A percentile compares a stretch with the other conserved stretches of the same genome.
Conservation (phyloP, 176 grass and related monocot species). For the Paspalum notatum region DNA sequence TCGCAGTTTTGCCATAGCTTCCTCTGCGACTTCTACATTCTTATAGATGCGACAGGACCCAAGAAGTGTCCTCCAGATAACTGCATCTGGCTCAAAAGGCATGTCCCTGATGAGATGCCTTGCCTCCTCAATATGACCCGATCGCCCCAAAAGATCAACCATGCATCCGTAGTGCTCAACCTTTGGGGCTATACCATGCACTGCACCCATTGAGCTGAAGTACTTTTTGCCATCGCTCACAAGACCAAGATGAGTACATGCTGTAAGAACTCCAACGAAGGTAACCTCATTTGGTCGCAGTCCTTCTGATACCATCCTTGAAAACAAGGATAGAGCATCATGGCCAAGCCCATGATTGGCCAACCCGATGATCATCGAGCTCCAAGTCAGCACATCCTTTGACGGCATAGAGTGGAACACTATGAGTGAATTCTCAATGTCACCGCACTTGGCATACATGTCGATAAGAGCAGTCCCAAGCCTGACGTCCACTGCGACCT, state of each 20-base stretch:
- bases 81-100: conserved; percentile 59
- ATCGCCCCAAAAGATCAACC: conserved; percentile 72
- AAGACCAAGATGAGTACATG: conserved; percentile 70
- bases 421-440: conserved; percentile 48
- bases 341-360: conserved; percentile 70
- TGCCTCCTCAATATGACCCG: conserved; percentile 63
- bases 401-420: conserved; percentile 44
- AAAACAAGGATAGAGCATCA: conserved; percentile 62
- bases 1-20: conserved; percentile 58
- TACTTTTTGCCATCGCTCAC: conserved; percentile 59
- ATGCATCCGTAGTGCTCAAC: conserved; percentile 76
- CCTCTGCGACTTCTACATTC: conserved; percentile 67
- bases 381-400: conserved; percentile 71
- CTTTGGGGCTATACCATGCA: conserved; percentile 51
- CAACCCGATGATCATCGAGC: conserved; percentile 62
- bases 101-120: conserved; percentile 58
- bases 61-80: conserved; percentile 80
- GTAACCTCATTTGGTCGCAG: conserved; percentile 67
- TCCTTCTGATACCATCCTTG: conserved; percentile 53
- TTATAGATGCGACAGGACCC: conserved; percentile 72
- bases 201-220: conserved; percentile 55
- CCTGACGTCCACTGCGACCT: conserved; percentile 57
- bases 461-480: conserved; percentile 76
- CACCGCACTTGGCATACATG: conserved; percentile 90
- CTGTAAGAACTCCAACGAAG: conserved; percentile 65